phyloP scores from a whole-genome alignment of 1,284 basidiomycete genomes.

The Melampsora americana region DNA sequence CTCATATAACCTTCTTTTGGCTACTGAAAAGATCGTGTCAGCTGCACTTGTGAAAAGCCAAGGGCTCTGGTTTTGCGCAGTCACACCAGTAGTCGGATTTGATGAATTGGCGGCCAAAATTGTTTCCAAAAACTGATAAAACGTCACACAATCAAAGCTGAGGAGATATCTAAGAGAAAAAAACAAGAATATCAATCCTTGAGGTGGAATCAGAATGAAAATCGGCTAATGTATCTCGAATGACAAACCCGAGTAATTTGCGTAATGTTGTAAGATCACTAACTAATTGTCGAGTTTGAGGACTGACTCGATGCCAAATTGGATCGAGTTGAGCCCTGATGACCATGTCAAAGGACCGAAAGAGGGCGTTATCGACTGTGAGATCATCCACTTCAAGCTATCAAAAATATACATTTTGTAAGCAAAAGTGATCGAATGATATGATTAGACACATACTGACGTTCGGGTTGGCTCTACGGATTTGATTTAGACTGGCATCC shows the following conservation, averaged over 20 bases:
- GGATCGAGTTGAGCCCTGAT: slow-evolving; percentile 85
- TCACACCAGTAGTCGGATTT: slow-evolving; percentile 46
- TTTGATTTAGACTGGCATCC: slow-evolving; percentile 80
- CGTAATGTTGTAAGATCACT: slow-evolving; percentile 81
- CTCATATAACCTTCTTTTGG: slow-evolving; percentile 72
- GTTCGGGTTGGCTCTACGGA: slow-evolving; percentile 80
- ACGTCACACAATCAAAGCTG: slow-evolving; percentile 84
- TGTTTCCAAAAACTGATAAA: slow-evolving; percentile 87
- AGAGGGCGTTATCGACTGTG: slow-evolving; percentile 88
- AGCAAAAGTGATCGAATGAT: not conserved
- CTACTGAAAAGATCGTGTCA: slow-evolving; percentile 78
- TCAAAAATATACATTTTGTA: slow-evolving; percentile 8
- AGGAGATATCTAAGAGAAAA: slow-evolving; percentile 68
- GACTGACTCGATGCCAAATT: slow-evolving; percentile 93
- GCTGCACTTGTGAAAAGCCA: slow-evolving; percentile 91
- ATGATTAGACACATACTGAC: slow-evolving; percentile 57
- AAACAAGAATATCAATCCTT: slow-evolving; percentile 15
- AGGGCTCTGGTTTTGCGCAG: slow-evolving; percentile 64
- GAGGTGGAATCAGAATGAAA: not conserved
- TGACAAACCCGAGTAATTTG: slow-evolving; percentile 62
- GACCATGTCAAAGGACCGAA: slow-evolving; percentile 84
- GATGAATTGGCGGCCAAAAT: slow-evolving; percentile 70
- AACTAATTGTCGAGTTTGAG: slow-evolving; percentile 85
- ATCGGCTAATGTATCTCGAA: not conserved
- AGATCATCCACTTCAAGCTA: slow-evolving; percentile 92